Percentiles rank a stretch among this genome's conserved stretches.
Conservation (phyloP, 805 yeast species). For the Candida caryicola region DNA sequence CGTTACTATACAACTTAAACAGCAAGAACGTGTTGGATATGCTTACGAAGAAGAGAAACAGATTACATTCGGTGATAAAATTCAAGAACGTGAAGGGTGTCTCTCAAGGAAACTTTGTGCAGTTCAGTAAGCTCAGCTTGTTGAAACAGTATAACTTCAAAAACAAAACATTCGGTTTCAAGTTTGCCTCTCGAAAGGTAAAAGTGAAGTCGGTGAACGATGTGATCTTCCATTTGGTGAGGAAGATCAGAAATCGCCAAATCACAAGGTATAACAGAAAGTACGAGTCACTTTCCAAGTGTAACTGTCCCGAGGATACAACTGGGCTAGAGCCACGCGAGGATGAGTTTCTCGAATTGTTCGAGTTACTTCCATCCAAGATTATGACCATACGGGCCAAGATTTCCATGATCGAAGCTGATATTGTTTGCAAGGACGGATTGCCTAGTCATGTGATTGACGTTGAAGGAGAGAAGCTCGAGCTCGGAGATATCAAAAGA, state of each 20-base stretch:
- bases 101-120: slow-evolving; percentile 30
- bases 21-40: slow-evolving; percentile 20
- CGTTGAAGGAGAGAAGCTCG: slow-evolving; percentile 22
- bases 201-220: slow-evolving; percentile 35
- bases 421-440: slow-evolving; percentile 40
- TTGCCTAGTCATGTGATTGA: slow-evolving; percentile 34
- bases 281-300: not conserved
- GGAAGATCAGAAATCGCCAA: slow-evolving; percentile 29
- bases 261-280: slow-evolving; percentile 22
- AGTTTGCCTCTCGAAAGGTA: slow-evolving; percentile 24
- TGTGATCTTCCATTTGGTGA: slow-evolving; percentile 33
- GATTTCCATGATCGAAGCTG: slow-evolving; percentile 27
- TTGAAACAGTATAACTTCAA: slow-evolving; percentile 25
- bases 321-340: not conserved
- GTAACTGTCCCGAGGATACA: not conserved
- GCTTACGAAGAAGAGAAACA: slow-evolving; percentile 8
- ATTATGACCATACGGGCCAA: slow-evolving; percentile 25
- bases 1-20: slow-evolving; percentile 26
- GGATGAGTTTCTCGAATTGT: slow-evolving; percentile 21
- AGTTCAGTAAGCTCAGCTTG: slow-evolving; percentile 25
- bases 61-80: slow-evolving; percentile 25
- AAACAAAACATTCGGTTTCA: slow-evolving; percentile 20
- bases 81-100: slow-evolving; percentile 29
- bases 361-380: slow-evolving; percentile 28
- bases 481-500: slow-evolving; percentile 35